These are phyloP conservation scores for Scheffersomyces insectosa DNA, from an alignment of 1,139 yeast species.

Conservation along the genomic window DNA sequence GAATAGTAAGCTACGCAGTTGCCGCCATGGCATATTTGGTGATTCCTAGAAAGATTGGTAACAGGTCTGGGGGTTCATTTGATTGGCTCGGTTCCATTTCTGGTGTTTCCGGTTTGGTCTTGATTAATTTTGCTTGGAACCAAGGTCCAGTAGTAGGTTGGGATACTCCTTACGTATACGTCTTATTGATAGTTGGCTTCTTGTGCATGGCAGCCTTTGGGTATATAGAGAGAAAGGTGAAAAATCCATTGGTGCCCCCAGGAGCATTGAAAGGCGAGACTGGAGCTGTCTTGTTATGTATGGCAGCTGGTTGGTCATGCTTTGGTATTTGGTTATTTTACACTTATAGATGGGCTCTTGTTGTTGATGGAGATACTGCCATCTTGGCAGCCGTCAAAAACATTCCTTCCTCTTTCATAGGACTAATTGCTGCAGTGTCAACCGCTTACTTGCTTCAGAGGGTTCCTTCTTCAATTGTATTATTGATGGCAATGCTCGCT, in stretches of 20 bases:
- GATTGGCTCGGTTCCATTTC: constrained; percentile 49
- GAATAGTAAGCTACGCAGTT: constrained; percentile 34
- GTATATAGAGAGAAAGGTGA: constrained; percentile 32
- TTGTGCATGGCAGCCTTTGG: constrained; percentile 35
- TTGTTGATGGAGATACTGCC: constrained; percentile 31
- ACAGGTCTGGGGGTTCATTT: constrained; percentile 25
- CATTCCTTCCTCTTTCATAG: constrained; percentile 40
- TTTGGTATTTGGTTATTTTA: constrained; percentile 62
- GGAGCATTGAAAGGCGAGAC: constrained; percentile 42
- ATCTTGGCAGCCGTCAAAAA: constrained; percentile 40
- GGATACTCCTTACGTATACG: constrained; percentile 50
- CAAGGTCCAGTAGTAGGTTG: constrained; percentile 66
- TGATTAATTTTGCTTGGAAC: constrained; percentile 58
- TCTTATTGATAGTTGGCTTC: constrained; percentile 50
- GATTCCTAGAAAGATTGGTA: constrained; percentile 43
- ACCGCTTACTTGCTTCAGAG: constrained; percentile 40
- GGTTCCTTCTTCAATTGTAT: constrained; percentile 41
- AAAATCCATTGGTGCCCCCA: constrained; percentile 50
- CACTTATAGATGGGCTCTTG: constrained; percentile 34
- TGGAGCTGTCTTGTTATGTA: constrained; percentile 47
- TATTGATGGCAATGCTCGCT: constrained; percentile 46
- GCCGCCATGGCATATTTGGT: constrained; percentile 33
- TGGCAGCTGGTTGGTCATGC: constrained; percentile 61
- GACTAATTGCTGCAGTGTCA: constrained; percentile 45
- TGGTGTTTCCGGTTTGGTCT: constrained; percentile 52